These are phyloP conservation scores for Trichopus zeylanicus DNA, from an alignment of 116 monocot genomes.

Conservation along the genomic window DNA sequence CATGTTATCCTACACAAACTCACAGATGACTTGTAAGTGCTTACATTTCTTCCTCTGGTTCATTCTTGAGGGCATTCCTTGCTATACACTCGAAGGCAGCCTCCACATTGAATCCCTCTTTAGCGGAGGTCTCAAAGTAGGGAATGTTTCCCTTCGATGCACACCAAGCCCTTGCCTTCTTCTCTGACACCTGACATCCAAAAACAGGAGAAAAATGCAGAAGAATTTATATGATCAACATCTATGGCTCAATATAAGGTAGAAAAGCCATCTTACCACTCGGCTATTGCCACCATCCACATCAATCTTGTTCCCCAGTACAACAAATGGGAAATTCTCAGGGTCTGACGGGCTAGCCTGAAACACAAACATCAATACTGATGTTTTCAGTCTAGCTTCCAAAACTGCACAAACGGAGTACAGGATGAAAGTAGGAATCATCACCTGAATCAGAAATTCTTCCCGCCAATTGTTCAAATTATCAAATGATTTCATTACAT, in stretches of 20 bases:
- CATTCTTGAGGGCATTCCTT: conserved; percentile 58
- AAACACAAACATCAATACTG: neutral
- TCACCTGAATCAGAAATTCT: conserved; percentile 93
- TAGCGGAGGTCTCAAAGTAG: conserved; percentile 74
- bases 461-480: conserved; percentile 92
- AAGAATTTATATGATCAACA: too few relatives aligned
- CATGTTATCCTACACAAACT: too few relatives aligned
- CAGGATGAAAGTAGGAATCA: neutral
- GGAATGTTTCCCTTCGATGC: conserved; percentile 65
- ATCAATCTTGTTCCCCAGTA: conserved; percentile 90
- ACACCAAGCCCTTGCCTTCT: conserved; percentile 63
- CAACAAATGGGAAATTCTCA: conserved; percentile 83
- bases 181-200: conserved; percentile 42
- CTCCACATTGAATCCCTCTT: conserved; percentile 63
- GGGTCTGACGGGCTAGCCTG: conserved; percentile 92
- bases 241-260: too few relatives aligned
- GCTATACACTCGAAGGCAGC: conserved; percentile 59
- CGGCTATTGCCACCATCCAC: conserved; percentile 90
- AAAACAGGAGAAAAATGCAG: too few relatives aligned
- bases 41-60: conserved; percentile 65
- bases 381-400: neutral
- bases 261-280: conserved; percentile 37
- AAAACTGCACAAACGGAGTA: neutral
- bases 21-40: too few relatives aligned
- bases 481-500: conserved; percentile 89